Percentiles rank a stretch among this genome's conserved stretches.
Conservation (phyloP, 371 early-diverging fungal species). For the Mucor sp. region DNA sequence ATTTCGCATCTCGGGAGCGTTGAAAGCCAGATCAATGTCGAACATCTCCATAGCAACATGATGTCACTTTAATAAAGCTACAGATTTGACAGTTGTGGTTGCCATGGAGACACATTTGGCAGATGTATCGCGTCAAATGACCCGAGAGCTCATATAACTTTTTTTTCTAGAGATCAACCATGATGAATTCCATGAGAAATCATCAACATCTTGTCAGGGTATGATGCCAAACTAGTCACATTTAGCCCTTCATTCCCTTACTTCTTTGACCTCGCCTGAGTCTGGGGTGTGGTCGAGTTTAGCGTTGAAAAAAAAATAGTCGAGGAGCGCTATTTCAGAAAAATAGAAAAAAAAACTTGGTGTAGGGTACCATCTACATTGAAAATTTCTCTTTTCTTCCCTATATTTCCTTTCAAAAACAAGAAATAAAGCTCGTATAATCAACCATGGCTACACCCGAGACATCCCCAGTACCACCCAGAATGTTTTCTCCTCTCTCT, state of each 20-base stretch:
- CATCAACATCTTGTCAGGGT: neutral
- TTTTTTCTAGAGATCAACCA: neutral
- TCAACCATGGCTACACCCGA: constrained; percentile 24
- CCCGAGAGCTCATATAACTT: neutral
- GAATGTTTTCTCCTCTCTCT: constrained; percentile 25
- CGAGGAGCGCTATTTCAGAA: neutral
- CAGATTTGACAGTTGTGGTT: neutral
- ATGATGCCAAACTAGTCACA: neutral
- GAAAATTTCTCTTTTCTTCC: neutral
- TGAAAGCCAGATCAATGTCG: neutral
- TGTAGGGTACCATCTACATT: constrained; percentile 9
- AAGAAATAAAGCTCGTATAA: neutral
- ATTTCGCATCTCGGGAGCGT: neutral
- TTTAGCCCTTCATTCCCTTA: neutral
- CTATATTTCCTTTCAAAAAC: neutral
- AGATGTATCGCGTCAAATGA: neutral
- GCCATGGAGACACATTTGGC: neutral
- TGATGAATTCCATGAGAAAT: neutral
- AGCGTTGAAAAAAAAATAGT: neutral
- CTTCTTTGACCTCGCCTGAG: constrained; percentile 1
- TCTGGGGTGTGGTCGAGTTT: constrained; percentile 4
- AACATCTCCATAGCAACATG: constrained; percentile 1
- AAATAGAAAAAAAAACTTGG: neutral
- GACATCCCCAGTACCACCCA: constrained; percentile 21
- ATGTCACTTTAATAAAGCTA: neutral